These are phyloP conservation scores for Aschersonia sp. DNA, from an alignment of 2,329 filamentous ascomycete genomes.

Conservation along the genomic window DNA sequence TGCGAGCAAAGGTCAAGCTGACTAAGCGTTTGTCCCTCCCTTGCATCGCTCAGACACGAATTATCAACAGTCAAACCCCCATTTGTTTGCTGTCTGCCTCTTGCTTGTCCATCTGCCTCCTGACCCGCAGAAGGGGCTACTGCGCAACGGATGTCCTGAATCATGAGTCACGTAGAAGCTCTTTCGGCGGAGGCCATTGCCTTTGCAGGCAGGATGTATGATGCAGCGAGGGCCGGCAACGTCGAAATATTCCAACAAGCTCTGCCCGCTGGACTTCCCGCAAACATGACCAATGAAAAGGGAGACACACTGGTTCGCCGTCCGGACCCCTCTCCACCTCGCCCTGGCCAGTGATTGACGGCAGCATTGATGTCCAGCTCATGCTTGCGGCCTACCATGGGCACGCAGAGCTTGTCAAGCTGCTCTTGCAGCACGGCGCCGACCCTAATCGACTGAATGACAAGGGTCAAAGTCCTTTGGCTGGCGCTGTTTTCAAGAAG, in stretches of 20 bases:
- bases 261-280: slow-evolving; percentile 47
- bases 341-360: background rate
- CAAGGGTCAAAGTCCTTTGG: slow-evolving; percentile 51
- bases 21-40: too few species aligned
- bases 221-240: slow-evolving; percentile 47
- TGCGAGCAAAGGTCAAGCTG: too few species aligned
- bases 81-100: too few species aligned
- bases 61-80: too few species aligned
- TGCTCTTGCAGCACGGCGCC: slow-evolving; percentile 47
- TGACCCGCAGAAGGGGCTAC: background rate
- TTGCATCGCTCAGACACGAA: too few species aligned
- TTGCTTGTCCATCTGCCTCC: background rate
- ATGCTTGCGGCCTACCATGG: slow-evolving; percentile 64
- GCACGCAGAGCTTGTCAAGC: slow-evolving; percentile 41
- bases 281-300: slow-evolving; percentile 58
- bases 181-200: slow-evolving; percentile 40
- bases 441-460: slow-evolving; percentile 57
- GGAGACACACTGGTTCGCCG: slow-evolving; percentile 50
- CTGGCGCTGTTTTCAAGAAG: slow-evolving; percentile 60
- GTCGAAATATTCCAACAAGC: slow-evolving; percentile 45
- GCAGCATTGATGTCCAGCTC: slow-evolving; percentile 24
- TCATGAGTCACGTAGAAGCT: background rate
- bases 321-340: background rate
- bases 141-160: background rate
- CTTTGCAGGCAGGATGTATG: slow-evolving; percentile 51